These are phyloP conservation scores for Phytophthora lateralis DNA, from an alignment of 352 stramenopile species.

Conservation along the genomic window DNA sequence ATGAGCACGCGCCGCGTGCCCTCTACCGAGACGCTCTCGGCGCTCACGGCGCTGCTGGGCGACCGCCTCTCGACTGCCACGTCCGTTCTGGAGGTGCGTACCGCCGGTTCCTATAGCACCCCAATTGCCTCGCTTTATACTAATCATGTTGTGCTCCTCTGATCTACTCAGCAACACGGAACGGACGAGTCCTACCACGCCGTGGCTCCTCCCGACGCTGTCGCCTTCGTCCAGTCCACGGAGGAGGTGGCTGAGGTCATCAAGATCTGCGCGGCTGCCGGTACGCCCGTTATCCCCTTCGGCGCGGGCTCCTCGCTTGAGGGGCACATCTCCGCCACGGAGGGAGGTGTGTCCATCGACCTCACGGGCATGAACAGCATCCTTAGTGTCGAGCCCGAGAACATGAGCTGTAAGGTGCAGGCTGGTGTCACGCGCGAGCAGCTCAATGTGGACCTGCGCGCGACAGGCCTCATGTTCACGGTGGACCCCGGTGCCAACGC, in stretches of 20 bases:
- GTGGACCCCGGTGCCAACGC: conserved; percentile 98
- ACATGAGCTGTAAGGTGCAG: conserved; percentile 93
- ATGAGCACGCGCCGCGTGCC: conserved; percentile 36
- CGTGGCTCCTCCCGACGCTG: conserved; percentile 78
- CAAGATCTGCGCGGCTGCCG: conserved; percentile 82
- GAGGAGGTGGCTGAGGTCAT: conserved; percentile 92
- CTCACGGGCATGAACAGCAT: conserved; percentile 86
- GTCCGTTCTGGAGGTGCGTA: conserved; percentile 59
- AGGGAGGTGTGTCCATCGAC: conserved; percentile 93
- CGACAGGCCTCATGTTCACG: conserved; percentile 94
- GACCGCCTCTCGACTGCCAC: conserved; percentile 74
- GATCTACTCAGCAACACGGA: conserved; percentile 79
- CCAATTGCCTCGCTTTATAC: background rate
- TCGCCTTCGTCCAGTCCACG: conserved; percentile 87
- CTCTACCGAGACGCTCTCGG: conserved; percentile 42
- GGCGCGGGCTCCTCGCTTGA: conserved; percentile 93
- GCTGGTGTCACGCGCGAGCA: conserved; percentile 93
- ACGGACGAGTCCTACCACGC: conserved; percentile 93
- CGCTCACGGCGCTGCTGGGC: conserved; percentile 62
- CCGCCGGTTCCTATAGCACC: background rate
- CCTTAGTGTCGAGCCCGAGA: conserved; percentile 67
- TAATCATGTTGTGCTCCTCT: background rate
- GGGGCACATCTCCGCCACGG: conserved; percentile 93
- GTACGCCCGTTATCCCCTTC: conserved; percentile 95
- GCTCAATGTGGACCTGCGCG: conserved; percentile 89